Conservation (phyloP, 768 basidiomycete species). For the Clitopilus hobsonii region DNA sequence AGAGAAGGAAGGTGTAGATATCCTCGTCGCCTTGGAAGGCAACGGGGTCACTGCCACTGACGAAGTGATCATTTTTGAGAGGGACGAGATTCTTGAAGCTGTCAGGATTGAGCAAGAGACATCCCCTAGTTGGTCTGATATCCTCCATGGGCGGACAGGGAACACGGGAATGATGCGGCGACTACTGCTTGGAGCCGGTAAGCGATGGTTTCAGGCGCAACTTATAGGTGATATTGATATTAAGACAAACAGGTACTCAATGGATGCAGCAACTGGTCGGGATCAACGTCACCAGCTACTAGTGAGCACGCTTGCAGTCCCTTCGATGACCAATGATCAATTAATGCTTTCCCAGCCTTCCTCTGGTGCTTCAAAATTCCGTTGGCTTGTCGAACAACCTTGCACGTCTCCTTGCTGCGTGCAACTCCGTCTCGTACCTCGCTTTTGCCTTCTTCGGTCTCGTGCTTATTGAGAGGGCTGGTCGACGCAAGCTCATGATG, state of each 20-base stretch:
- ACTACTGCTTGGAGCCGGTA: conserved; percentile 38
- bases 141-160: conserved; percentile 34
- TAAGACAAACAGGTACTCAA: conserved; percentile 30
- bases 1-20: conserved; percentile 34
- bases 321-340: background rate
- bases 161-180: conserved; percentile 42
- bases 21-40: conserved; percentile 41
- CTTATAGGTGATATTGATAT: background rate
- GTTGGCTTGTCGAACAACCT: conserved; percentile 47
- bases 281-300: conserved; percentile 50
- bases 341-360: conserved; percentile 24
- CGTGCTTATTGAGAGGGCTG: conserved; percentile 41
- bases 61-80: conserved; percentile 31
- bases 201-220: background rate
- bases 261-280: conserved; percentile 51
- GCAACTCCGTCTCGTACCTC: conserved; percentile 48
- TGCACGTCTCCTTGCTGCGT: conserved; percentile 43
- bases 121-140: conserved; percentile 36
- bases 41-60: conserved; percentile 27
- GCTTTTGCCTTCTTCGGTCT: conserved; percentile 42
- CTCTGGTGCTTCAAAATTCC: conserved; percentile 45
- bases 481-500: conserved; percentile 48
- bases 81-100: conserved; percentile 38
- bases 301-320: conserved; percentile 22
- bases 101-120: conserved; percentile 37